These are phyloP conservation scores for Aspergillus calidoustus DNA, from an alignment of 2,329 filamentous ascomycete genomes.

Conservation along the genomic window DNA sequence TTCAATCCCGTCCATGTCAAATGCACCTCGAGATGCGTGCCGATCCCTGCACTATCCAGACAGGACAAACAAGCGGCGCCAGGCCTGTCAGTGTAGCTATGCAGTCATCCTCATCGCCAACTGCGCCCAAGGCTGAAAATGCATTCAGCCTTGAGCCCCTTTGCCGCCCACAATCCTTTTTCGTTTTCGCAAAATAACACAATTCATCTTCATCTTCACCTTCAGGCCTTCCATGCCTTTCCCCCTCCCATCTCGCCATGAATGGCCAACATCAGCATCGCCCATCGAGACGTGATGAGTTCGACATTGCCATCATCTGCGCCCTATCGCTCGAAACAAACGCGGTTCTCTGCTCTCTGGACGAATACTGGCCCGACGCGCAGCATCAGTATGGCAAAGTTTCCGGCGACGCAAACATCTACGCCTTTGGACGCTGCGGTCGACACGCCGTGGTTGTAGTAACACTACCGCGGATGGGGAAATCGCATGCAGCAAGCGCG, in stretches of 20 bases:
- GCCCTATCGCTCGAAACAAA: conserved; percentile 4
- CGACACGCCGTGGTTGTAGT: conserved; percentile 1
- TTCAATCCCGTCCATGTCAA: background rate
- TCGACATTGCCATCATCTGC: conserved; percentile 9
- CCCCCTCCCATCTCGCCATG: conserved; percentile 1
- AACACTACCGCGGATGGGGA: background rate
- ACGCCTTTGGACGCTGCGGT: conserved; percentile 2
- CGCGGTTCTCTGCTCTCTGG: conserved; percentile 1
- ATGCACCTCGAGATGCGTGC: background rate
- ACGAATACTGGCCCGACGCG: background rate
- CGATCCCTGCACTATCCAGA: background rate
- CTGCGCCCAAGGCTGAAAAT: background rate
- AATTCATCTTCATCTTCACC: background rate
- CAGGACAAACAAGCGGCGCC: background rate
- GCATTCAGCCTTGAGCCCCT: conserved; percentile 3
- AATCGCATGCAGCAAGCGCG: background rate
- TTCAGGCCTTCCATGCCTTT: background rate
- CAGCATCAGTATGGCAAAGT: background rate
- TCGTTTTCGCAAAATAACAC: background rate
- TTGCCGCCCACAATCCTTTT: background rate
- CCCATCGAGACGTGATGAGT: conserved; percentile 7
- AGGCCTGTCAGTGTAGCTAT: background rate
- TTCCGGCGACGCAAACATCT: background rate
- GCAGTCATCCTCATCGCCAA: background rate
- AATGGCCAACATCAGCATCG: background rate